Conservation (phyloP, 2,329 filamentous ascomycete genomes). For the Diaporthe australafricana region DNA sequence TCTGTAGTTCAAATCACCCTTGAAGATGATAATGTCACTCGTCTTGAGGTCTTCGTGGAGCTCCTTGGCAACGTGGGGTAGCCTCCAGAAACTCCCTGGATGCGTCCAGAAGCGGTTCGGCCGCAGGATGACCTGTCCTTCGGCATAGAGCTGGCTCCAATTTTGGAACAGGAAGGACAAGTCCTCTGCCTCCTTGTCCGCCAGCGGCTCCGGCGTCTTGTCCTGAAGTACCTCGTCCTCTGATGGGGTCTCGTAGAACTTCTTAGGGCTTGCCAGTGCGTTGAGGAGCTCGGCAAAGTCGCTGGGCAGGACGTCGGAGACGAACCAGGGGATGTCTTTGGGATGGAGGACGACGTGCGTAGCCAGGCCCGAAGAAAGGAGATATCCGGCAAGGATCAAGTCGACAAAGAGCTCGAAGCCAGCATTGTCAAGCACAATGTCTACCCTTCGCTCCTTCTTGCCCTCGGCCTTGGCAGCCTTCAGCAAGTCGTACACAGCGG, state of each 20-base stretch:
- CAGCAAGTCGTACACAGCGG: slow-evolving; percentile 45
- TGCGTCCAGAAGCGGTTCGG: slow-evolving; percentile 94
- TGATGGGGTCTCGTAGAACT: slow-evolving; percentile 81
- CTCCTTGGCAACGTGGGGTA: slow-evolving; percentile 75
- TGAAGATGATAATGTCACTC: slow-evolving; percentile 93
- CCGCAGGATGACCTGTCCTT: slow-evolving; percentile 85
- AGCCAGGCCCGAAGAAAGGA: slow-evolving; percentile 85
- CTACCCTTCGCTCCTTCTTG: slow-evolving; percentile 77
- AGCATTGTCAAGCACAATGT: slow-evolving; percentile 96
- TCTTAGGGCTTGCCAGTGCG: slow-evolving; percentile 80
- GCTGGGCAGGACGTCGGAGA: slow-evolving; percentile 89
- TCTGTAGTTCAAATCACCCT: slow-evolving; percentile 96
- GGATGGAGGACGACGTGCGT: slow-evolving; percentile 90
- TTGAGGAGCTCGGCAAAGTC: slow-evolving; percentile 88
- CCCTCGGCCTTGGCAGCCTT: slow-evolving; percentile 41
- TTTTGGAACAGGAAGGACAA: slow-evolving; percentile 83
- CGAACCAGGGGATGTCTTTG: slow-evolving; percentile 97
- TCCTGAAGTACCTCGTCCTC: slow-evolving; percentile 72
- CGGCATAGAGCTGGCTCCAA: slow-evolving; percentile 83
- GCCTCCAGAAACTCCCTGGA: slow-evolving; percentile 86
- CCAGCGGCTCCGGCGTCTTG: slow-evolving; percentile 70
- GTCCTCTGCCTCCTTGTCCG: slow-evolving; percentile 74
- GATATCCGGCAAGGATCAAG: slow-evolving; percentile 89
- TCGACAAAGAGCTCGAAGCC: slow-evolving; percentile 98
- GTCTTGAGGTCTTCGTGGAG: slow-evolving; percentile 82